phyloP scores from a whole-genome alignment of 768 basidiomycete species.

The Lepiota venenata region DNA sequence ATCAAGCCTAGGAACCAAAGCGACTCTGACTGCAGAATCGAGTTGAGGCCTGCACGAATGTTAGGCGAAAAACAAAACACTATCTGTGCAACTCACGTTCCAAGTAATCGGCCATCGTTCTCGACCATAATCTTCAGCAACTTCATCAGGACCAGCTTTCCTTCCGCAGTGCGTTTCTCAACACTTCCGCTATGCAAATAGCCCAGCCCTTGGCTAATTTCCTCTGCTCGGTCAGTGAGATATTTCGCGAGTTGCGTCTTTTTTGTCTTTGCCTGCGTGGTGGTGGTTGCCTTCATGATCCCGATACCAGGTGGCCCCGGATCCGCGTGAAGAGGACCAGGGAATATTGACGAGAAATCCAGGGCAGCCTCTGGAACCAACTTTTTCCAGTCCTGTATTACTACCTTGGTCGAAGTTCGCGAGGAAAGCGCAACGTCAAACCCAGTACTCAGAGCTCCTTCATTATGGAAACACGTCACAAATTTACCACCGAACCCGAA shows the following conservation, averaged over 20 bases:
- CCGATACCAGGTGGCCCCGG: conserved; percentile 59
- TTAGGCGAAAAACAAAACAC: not conserved
- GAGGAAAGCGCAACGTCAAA: conserved; percentile 77
- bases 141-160: conserved; percentile 69
- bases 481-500: conserved; percentile 96
- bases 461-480: conserved; percentile 83
- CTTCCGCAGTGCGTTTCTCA: conserved; percentile 64
- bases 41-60: conserved; percentile 44
- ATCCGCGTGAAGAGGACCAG: conserved; percentile 86
- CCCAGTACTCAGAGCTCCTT: conserved; percentile 61
- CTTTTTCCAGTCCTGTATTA: conserved; percentile 63
- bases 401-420: conserved; percentile 64
- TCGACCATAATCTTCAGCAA: conserved; percentile 81
- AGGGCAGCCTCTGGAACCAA: conserved; percentile 67
- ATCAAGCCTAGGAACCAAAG: conserved; percentile 60
- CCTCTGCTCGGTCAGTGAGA: conserved; percentile 68
- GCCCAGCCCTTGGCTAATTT: conserved; percentile 72
- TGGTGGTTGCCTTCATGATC: conserved; percentile 67
- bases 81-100: conserved; percentile 58
- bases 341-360: conserved; percentile 56
- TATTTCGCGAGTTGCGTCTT: conserved; percentile 77
- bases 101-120: conserved; percentile 83
- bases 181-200: conserved; percentile 48
- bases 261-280: conserved; percentile 74
- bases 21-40: conserved; percentile 72